Percentiles rank a stretch among this genome's conserved stretches.
Conservation (phyloP, 169 alveolate genomes). For the Cryptosporidium baileyi region DNA sequence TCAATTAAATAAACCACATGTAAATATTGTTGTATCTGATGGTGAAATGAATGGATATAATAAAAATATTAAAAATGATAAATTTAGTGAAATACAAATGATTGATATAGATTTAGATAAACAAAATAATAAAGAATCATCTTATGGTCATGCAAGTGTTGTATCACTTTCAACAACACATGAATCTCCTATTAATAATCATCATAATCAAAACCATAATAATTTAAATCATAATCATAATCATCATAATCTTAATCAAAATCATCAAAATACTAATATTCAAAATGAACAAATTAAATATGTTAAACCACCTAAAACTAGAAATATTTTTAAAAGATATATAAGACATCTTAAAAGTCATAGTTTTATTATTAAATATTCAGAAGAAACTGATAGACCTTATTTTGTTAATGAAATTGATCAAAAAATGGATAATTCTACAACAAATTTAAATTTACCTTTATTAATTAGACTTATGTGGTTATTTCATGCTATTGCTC, state of each 20-base stretch:
- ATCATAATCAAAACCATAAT: neutral
- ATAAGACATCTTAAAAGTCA: neutral
- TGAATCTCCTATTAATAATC: slow-evolving; percentile 20
- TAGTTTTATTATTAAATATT: slow-evolving; percentile 10
- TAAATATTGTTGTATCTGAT: neutral
- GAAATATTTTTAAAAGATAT: slow-evolving; percentile 9
- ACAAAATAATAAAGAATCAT: slow-evolving; percentile 4
- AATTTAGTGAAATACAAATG: slow-evolving; percentile 14
- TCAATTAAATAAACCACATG: neutral
- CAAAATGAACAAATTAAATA: neutral
- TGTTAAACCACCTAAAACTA: neutral
- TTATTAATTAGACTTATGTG: slow-evolving; percentile 39
- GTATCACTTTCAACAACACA: slow-evolving; percentile 30
- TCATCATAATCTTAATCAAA: neutral
- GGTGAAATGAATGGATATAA: slow-evolving; percentile 8
- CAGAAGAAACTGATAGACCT: slow-evolving; percentile 33
- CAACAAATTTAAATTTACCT: slow-evolving; percentile 35
- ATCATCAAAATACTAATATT: neutral
- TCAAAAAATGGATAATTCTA: slow-evolving; percentile 24
- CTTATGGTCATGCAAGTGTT: slow-evolving; percentile 49
- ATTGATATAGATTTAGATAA: slow-evolving; percentile 10
- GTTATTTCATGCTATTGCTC: slow-evolving; percentile 55
- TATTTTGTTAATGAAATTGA: slow-evolving; percentile 27
- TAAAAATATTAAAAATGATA: neutral
- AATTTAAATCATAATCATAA: neutral